Percentiles rank a stretch among this genome's conserved stretches.
These are phyloP conservation scores for Psidium guajava DNA, from an alignment of 345 rosid species.

Conservation along the genomic window DNA sequence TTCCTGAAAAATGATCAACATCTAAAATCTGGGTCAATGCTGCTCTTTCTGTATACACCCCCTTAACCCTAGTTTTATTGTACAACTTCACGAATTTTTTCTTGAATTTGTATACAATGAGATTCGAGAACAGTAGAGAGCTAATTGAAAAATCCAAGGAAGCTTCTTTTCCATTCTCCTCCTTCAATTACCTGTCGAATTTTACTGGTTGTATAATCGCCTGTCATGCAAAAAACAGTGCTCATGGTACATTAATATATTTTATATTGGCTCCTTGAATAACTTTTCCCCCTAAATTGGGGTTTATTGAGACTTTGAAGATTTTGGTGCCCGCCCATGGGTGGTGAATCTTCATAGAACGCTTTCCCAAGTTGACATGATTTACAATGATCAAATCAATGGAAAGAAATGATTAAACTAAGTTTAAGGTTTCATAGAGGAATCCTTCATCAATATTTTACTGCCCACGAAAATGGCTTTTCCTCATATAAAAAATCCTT, in stretches of 20 bases:
- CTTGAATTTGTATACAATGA: neutral
- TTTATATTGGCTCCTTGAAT: neutral
- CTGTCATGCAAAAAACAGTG: neutral
- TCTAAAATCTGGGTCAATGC: neutral
- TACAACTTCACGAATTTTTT: neutral
- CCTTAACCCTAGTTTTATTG: neutral
- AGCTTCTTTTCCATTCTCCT: neutral
- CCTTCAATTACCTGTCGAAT: neutral
- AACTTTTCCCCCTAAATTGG: neutral
- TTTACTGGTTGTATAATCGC: neutral
- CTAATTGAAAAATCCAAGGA: neutral
- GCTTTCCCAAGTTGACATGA: neutral
- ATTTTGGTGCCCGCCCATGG: slow-evolving; percentile 1
- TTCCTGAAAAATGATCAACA: neutral
- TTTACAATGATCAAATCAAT: neutral
- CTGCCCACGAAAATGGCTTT: neutral
- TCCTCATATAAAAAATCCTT: neutral
- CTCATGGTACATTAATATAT: neutral
- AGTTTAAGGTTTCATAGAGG: slow-evolving; percentile 7
- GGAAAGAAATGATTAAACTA: neutral
- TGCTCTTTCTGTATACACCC: neutral
- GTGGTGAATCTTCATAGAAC: neutral
- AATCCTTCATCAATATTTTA: neutral
- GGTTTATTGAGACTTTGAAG: neutral
- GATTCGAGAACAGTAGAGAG: neutral